phyloP scores from a whole-genome alignment of 1,284 basidiomycete genomes.

The Peniophora sp. region DNA sequence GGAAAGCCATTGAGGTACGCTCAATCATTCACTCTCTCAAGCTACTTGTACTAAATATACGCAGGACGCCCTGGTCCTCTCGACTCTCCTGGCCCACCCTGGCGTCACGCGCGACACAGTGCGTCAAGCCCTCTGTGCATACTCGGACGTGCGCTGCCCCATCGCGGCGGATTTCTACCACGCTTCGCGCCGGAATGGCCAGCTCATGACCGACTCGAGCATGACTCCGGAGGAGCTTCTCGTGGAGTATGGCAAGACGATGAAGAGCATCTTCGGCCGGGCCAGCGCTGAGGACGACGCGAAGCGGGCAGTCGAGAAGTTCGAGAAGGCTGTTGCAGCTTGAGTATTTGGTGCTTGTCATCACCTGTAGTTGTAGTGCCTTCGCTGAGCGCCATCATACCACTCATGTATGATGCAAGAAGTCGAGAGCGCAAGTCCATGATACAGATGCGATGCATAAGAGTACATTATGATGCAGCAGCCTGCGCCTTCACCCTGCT shows the following conservation, averaged over 20 bases:
- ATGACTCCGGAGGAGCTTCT: too few species aligned
- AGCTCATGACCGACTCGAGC: too few species aligned
- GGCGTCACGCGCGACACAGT: background rate
- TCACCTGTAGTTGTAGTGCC: background rate
- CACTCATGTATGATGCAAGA: background rate
- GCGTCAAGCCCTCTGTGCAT: background rate
- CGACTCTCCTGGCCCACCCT: background rate
- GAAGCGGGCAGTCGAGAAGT: constrained; percentile 1
- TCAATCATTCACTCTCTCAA: background rate
- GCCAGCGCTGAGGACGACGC: too few species aligned
- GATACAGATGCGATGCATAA: constrained; percentile 17
- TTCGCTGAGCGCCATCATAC: background rate
- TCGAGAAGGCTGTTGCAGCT: background rate
- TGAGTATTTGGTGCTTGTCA: constrained; percentile 1
- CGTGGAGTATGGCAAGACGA: too few species aligned
- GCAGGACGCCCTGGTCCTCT: background rate
- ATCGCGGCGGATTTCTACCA: background rate
- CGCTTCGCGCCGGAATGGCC: background rate
- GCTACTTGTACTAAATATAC: too few species aligned
- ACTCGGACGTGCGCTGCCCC: background rate
- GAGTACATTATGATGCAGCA: background rate
- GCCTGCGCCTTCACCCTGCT: constrained; percentile 47
- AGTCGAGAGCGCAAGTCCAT: constrained; percentile 1
- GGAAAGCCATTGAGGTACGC: constrained; percentile 46
- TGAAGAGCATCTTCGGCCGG: too few species aligned